These are phyloP conservation scores for Aspergillus ruber DNA, from an alignment of 2,329 filamentous ascomycete genomes.

Conservation along the genomic window DNA sequence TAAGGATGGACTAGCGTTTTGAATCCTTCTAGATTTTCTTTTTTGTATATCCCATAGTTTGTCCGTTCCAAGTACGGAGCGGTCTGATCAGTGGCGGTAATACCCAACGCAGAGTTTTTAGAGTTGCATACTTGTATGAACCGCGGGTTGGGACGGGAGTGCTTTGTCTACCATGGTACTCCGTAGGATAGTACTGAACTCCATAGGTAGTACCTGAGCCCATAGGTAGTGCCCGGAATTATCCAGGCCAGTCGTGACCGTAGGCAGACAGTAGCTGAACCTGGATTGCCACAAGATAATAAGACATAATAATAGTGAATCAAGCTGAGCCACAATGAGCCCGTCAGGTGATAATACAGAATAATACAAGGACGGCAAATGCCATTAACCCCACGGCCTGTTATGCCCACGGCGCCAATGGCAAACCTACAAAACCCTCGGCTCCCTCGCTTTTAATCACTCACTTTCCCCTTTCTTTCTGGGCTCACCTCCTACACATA, in stretches of 20 bases:
- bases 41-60: neutral
- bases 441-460: too few relatives aligned
- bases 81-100: too few relatives aligned
- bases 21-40: neutral
- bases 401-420: conserved; percentile 14
- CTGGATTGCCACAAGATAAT: too few relatives aligned
- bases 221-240: too few relatives aligned
- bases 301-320: neutral
- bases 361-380: neutral
- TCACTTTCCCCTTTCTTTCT: too few relatives aligned
- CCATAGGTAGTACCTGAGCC: too few relatives aligned
- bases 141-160: neutral
- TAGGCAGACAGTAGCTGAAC: too few relatives aligned
- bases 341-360: neutral
- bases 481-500: too few relatives aligned
- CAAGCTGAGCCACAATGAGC: neutral
- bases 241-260: too few relatives aligned
- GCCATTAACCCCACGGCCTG: neutral
- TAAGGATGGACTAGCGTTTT: neutral
- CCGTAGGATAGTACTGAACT: neutral
- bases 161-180: neutral
- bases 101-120: too few relatives aligned
- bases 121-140: neutral
- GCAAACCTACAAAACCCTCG: conserved; percentile 11
- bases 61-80: neutral